A percentile compares a stretch with the other conserved stretches of the same genome.
These are phyloP conservation scores for Zancudomyces culisetae DNA, from an alignment of 371 early-diverging fungal species.

Conservation along the genomic window DNA sequence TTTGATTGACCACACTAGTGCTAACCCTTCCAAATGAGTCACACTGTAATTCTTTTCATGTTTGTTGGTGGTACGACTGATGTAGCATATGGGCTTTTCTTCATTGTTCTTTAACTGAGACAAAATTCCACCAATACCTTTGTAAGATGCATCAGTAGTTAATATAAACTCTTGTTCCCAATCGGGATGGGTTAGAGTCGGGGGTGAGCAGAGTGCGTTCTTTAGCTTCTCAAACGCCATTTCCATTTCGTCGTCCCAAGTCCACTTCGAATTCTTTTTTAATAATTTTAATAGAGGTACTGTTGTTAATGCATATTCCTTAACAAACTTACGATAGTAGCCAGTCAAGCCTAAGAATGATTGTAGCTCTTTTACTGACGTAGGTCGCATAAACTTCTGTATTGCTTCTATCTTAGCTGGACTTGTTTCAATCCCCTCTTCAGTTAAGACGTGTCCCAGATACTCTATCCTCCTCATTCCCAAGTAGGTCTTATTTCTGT, in stretches of 20 bases:
- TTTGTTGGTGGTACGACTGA: background rate
- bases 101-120: background rate
- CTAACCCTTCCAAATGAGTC: background rate
- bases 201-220: background rate
- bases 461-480: too few relatives aligned
- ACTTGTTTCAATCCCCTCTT: conserved; percentile 3
- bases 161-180: conserved; percentile 3
- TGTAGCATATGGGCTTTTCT: background rate
- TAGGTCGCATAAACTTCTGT: conserved; percentile 7
- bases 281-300: background rate
- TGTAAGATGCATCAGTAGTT: background rate
- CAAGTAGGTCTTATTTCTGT: conserved; percentile 9
- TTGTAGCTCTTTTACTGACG: background rate
- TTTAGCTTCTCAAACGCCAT: background rate
- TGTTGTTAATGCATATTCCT: background rate
- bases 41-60: background rate
- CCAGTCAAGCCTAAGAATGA: background rate
- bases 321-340: conserved; percentile 1
- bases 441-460: background rate
- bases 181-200: background rate
- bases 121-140: background rate
- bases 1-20: background rate
- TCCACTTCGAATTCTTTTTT: conserved; percentile 1
- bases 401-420: conserved; percentile 5
- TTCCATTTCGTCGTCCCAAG: background rate